These are phyloP conservation scores for Chenopodium suecicum DNA, from an alignment of 148 eudicot species.

Conservation along the genomic window DNA sequence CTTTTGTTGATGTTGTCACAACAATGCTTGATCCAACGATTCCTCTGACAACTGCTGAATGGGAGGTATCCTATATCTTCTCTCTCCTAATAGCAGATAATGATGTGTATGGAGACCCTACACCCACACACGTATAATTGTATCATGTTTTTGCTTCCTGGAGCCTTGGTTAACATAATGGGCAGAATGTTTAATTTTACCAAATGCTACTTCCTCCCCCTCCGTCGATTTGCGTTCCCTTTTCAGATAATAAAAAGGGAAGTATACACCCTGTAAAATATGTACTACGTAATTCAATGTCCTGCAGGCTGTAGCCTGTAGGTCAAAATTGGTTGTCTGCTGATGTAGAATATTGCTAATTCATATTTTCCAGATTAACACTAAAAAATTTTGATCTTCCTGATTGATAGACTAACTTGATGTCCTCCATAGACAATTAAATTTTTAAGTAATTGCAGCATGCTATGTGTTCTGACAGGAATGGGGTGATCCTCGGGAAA, in stretches of 20 bases:
- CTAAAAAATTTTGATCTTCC: constrained; percentile 2
- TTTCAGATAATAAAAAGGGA: no score
- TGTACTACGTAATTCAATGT: background rate
- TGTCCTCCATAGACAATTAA: background rate
- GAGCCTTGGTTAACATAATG: background rate
- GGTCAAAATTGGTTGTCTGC: background rate
- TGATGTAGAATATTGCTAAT: background rate
- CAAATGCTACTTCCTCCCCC: no score
- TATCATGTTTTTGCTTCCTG: background rate
- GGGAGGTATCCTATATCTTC: constrained; percentile 59
- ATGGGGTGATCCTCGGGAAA: constrained; percentile 95
- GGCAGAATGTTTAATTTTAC: background rate
- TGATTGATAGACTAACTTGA: background rate
- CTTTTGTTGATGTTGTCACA: constrained; percentile 87
- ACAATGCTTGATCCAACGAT: constrained; percentile 97
- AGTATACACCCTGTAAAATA: background rate
- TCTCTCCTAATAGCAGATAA: constrained; percentile 8
- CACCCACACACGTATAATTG: background rate
- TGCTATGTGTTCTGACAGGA: constrained; percentile 53
- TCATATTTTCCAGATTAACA: background rate
- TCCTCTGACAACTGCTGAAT: constrained; percentile 92
- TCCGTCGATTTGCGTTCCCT: no score
- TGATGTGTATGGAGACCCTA: background rate
- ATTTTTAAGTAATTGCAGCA: background rate
- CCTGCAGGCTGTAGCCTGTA: background rate